Evolutionary conservation across 1,284 basidiomycete species (phyloP).

Genomic region (Rhodotorula sp.): DNA sequence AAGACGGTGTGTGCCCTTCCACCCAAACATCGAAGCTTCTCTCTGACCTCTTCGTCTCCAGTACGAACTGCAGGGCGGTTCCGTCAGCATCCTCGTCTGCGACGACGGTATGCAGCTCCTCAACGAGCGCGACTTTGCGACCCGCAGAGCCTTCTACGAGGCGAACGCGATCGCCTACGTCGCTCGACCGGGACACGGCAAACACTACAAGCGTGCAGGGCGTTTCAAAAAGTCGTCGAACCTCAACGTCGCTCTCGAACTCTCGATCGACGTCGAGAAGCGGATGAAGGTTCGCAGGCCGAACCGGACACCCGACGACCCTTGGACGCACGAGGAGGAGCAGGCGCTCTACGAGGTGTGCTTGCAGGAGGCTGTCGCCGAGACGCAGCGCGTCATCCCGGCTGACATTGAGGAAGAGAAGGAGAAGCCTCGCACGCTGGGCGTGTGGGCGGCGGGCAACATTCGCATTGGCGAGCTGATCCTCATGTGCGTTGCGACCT

Average conservation of each 20-base stretch:
- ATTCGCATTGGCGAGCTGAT: conserved; percentile 44
- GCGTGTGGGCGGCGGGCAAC: conserved; percentile 48
- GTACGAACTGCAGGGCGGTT: conserved; percentile 76
- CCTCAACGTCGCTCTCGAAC: conserved; percentile 72
- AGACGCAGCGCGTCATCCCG: conserved; percentile 15
- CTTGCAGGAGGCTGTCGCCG: conserved; percentile 43
- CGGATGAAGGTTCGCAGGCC: conserved; percentile 58
- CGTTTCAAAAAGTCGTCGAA: conserved; percentile 48
- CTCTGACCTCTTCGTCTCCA: background rate
- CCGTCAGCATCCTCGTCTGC: conserved; percentile 69
- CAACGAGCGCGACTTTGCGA: conserved; percentile 60
- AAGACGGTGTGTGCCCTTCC: conserved; percentile 55
- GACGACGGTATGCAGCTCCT: conserved; percentile 71
- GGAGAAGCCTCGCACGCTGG: conserved; percentile 56
- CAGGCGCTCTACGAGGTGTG: conserved; percentile 45
- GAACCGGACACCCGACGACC: conserved; percentile 35
- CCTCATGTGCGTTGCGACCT: conserved; percentile 11
- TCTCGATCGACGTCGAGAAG: conserved; percentile 71
- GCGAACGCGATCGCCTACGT: conserved; percentile 61
- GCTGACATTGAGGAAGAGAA: conserved; percentile 45
- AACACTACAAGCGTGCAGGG: conserved; percentile 57
- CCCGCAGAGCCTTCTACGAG: conserved; percentile 66
- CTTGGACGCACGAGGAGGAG: conserved; percentile 46
- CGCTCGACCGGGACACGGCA: conserved; percentile 65
- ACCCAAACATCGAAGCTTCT: background rate